Evolutionary conservation across 306 rosid genomes (phyloP), one percentile per base, ranked within the genome.

Genomic region (Quercus mongolica): DNA sequence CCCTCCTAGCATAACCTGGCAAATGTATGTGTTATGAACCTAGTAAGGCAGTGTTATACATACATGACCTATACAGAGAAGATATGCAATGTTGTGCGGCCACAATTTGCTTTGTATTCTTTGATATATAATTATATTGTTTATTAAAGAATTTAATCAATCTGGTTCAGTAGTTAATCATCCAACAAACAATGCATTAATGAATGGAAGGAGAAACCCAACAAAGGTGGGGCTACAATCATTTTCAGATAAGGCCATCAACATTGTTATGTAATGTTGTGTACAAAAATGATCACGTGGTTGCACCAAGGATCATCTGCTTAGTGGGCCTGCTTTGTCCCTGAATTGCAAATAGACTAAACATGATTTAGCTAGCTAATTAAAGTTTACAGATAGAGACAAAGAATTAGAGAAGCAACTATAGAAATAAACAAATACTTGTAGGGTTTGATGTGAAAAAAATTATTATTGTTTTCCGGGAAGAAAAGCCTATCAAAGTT

Each of bases 271-370:
- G 63, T 46, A 57, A 67, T 67, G 28, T 30, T 67, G 38, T 67
- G 63, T 46, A 57, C 73, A 78, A 75, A 77, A 78, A 71, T 41
- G 46, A 41, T 74, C 85, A 80, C 79, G 58, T 75, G 89, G 68
- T 76, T 58, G 79, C 28, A 5, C 23, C 30, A 78, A 73, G 80
- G 30, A 56, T 73, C 28, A 75, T 78, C 78, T 67, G 62, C 81
- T 28, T 15, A 68, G 87, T 85, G 91, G 91, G 87, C 78, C 74
- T 88, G 74, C 87, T 75, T 63, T 80, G 91, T 85, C 87, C 76
- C 89, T 83, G 73, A 64, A 72, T 68, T 75, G 64, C 84, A 46
- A 74, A 74, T 51, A 19, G 49, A 28, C 67, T 23, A 62, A 75
- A 79, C 82, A 78, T 49, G 52, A 56, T 73, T 55, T 28, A 56